A percentile compares a stretch with the other conserved stretches of the same genome.
These are phyloP conservation scores for Entamoeba invadens DNA, from an alignment of 208 protist species.

Conservation along the genomic window DNA sequence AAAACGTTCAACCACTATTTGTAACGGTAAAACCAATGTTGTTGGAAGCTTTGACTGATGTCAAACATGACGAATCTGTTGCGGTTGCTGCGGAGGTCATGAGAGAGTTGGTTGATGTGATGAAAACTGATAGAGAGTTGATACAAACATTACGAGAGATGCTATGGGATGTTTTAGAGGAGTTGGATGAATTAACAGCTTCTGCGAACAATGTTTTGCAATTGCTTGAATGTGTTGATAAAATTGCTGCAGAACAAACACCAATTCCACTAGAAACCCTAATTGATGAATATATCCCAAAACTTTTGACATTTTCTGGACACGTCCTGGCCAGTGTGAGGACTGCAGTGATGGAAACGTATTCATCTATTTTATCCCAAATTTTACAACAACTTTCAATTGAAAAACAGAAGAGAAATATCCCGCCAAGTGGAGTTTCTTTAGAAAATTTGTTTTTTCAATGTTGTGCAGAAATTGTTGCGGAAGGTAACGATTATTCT, in stretches of 20 bases:
- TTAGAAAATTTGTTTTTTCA: not conserved
- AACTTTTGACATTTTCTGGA: not conserved
- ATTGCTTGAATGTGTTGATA: not conserved
- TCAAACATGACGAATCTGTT: not conserved
- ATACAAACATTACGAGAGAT: not conserved
- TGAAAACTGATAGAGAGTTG: not conserved
- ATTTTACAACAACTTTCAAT: not conserved
- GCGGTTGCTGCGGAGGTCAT: not conserved
- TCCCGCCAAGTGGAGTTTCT: not conserved
- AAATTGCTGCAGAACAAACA: not conserved
- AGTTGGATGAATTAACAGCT: not conserved
- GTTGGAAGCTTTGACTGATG: not conserved
- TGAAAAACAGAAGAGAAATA: not conserved
- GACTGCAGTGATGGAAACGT: not conserved
- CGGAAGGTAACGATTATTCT: not conserved
- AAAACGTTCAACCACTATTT: not conserved
- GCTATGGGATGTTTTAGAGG: not conserved
- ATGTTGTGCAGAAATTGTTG: not conserved
- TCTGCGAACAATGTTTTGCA: not conserved
- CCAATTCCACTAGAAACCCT: not conserved
- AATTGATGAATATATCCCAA: not conserved
- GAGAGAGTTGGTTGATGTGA: not conserved
- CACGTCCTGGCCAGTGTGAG: not conserved
- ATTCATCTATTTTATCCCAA: not conserved
- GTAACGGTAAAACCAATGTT: not conserved